Conservation (phyloP, 2,329 filamentous ascomycete species). For the Cercospora nicotianae region DNA sequence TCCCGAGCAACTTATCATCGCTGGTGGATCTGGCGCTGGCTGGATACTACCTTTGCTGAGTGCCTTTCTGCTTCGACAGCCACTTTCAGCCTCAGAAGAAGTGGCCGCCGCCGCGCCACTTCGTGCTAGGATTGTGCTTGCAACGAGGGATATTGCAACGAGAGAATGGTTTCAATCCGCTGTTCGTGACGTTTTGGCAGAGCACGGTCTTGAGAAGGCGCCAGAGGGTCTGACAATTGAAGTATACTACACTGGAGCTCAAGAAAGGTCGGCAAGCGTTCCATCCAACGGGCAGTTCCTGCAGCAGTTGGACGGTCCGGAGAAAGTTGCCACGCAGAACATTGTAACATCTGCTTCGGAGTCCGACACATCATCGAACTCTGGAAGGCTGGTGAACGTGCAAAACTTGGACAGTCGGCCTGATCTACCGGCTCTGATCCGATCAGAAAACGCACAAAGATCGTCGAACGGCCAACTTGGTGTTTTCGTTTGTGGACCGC, state of each 20-base stretch:
- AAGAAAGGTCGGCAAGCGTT: neutral
- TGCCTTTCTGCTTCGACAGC: slow-evolving; percentile 30
- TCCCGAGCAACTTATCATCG: slow-evolving; percentile 51
- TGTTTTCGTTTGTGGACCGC: slow-evolving; percentile 48
- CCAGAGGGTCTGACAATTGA: slow-evolving; percentile 21
- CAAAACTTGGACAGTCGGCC: slow-evolving; percentile 34
- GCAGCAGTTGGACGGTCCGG: slow-evolving; percentile 15
- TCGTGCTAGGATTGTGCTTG: slow-evolving; percentile 31
- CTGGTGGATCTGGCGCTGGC: slow-evolving; percentile 58
- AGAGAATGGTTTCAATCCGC: slow-evolving; percentile 40
- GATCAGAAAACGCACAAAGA: slow-evolving; percentile 26
- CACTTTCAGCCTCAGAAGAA: slow-evolving; percentile 11
- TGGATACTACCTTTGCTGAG: slow-evolving; percentile 54
- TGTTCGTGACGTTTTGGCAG: slow-evolving; percentile 34
- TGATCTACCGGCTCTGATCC: slow-evolving; percentile 35
- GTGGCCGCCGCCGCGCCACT: neutral
- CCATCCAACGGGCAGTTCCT: neutral
- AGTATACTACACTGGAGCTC: slow-evolving; percentile 24
- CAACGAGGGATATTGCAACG: slow-evolving; percentile 39
- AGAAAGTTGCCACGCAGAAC: slow-evolving; percentile 1
- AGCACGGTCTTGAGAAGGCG: slow-evolving; percentile 20
- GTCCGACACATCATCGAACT: slow-evolving; percentile 19
- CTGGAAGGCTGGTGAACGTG: neutral
- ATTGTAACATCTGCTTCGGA: slow-evolving; percentile 11
- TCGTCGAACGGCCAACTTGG: slow-evolving; percentile 27